Percentiles rank a stretch among this genome's conserved stretches.
These are phyloP conservation scores for Megacollybia platyphylla DNA, from an alignment of 1,284 basidiomycete genomes.

Conservation along the genomic window DNA sequence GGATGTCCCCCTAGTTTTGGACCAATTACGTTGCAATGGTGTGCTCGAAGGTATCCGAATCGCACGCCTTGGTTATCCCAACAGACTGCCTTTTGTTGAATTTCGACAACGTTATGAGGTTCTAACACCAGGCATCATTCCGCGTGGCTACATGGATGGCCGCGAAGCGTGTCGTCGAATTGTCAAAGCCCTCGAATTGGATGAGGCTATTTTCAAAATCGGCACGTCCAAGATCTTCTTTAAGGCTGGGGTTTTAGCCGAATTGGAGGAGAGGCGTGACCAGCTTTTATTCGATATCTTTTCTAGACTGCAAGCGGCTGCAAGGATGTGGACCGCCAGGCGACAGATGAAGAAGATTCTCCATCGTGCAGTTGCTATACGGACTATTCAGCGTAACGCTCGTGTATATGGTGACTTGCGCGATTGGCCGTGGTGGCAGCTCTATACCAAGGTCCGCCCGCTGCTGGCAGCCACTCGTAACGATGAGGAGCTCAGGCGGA, in stretches of 20 bases:
- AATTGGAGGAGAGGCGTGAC: conserved; percentile 91
- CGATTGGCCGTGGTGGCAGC: conserved; percentile 99
- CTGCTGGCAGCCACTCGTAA: conserved; percentile 85
- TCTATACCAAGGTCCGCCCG: conserved; percentile 91
- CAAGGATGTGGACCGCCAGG: conserved; percentile 77
- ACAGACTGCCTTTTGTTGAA: conserved; percentile 92
- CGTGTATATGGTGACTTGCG: conserved; percentile 79
- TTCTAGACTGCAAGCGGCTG: conserved; percentile 77
- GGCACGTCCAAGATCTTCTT: conserved; percentile 99
- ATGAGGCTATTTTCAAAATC: conserved; percentile 78
- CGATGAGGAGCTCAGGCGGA: conserved; percentile 85
- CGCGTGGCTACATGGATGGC: conserved; percentile 94
- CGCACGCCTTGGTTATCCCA: conserved; percentile 94
- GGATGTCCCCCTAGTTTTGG: conserved; percentile 90
- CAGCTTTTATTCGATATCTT: conserved; percentile 82
- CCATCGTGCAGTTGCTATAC: conserved; percentile 84
- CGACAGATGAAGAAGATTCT: conserved; percentile 93
- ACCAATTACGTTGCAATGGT: conserved; percentile 97
- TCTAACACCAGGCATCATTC: conserved; percentile 86
- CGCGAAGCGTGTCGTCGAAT: conserved; percentile 91
- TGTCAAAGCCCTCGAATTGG: conserved; percentile 83
- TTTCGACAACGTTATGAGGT: conserved; percentile 97
- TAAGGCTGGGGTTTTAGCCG: conserved; percentile 97
- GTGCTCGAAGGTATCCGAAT: conserved; percentile 98
- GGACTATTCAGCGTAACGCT: conserved; percentile 91